Evolutionary conservation across 805 yeast species (phyloP).

Genomic region (Saturnispora sanitii): DNA sequence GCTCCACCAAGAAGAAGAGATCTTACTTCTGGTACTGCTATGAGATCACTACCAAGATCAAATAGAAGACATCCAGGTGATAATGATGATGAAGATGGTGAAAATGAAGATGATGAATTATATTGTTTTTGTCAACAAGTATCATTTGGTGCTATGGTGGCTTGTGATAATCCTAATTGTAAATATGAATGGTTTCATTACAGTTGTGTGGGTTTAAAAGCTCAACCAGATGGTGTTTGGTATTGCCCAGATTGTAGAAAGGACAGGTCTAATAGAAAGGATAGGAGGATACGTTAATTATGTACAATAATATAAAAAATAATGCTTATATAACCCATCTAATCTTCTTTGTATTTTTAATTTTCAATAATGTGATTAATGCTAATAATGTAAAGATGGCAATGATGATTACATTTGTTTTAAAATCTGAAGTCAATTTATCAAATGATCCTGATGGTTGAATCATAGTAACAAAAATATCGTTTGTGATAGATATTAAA

Average conservation of each 20-base stretch:
- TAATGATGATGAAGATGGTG: slow-evolving; percentile 13
- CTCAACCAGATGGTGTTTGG: slow-evolving; percentile 95
- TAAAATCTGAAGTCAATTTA: slow-evolving; percentile 56
- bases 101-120: slow-evolving; percentile 53
- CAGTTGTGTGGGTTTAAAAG: slow-evolving; percentile 80
- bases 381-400: slow-evolving; percentile 48
- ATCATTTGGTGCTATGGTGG: slow-evolving; percentile 66
- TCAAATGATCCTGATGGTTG: slow-evolving; percentile 84
- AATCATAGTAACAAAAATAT: slow-evolving; percentile 65
- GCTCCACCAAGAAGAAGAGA: slow-evolving; percentile 14
- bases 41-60: slow-evolving; percentile 12
- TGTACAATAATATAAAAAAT: neutral
- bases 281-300: slow-evolving; percentile 3
- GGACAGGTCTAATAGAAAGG: slow-evolving; percentile 9
- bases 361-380: slow-evolving; percentile 34
- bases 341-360: slow-evolving; percentile 3
- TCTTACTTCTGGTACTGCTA: slow-evolving; percentile 17
- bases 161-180: slow-evolving; percentile 53
- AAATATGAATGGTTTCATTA: slow-evolving; percentile 57
- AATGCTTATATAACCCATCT: slow-evolving; percentile 7
- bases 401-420: slow-evolving; percentile 47
- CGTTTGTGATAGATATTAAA: slow-evolving; percentile 56
- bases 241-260: slow-evolving; percentile 80
- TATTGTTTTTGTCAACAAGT: slow-evolving; percentile 93
- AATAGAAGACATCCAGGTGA: slow-evolving; percentile 6